A percentile compares a stretch with the other conserved stretches of the same genome.
These are phyloP conservation scores for Rehmannia glutinosa DNA, from an alignment of 257 asterid species.

Conservation along the genomic window DNA sequence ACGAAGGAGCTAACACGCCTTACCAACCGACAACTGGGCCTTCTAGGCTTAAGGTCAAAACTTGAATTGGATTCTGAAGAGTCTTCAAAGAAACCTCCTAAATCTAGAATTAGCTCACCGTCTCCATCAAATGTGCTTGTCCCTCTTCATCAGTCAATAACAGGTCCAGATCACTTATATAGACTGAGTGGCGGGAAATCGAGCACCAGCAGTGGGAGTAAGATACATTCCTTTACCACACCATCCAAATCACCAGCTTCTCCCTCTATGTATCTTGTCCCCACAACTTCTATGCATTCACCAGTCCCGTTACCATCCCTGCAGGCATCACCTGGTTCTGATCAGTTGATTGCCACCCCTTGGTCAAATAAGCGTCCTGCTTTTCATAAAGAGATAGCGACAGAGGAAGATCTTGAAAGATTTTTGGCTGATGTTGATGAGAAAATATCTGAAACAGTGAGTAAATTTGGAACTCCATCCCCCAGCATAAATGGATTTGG, in stretches of 20 bases:
- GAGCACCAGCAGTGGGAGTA: constrained; percentile 45
- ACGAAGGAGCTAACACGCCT: constrained; percentile 55
- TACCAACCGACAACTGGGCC: constrained; percentile 67
- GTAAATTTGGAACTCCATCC: constrained; percentile 77
- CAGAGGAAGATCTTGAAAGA: constrained; percentile 68
- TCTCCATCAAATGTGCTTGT: constrained; percentile 60
- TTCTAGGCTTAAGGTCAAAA: constrained; percentile 67
- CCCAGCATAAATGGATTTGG: constrained; percentile 66
- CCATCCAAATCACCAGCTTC: constrained; percentile 75
- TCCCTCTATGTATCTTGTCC: constrained; percentile 71
- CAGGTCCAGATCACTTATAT: constrained; percentile 39
- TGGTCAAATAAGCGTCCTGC: constrained; percentile 73
- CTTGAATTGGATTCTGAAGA: constrained; percentile 39
- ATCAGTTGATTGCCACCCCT: constrained; percentile 45
- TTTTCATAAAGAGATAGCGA: constrained; percentile 60
- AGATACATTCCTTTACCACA: constrained; percentile 44
- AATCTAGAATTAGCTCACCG: constrained; percentile 44
- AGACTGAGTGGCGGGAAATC: constrained; percentile 56
- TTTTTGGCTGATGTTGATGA: constrained; percentile 88
- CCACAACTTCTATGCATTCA: constrained; percentile 42
- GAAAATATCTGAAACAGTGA: constrained; percentile 67
- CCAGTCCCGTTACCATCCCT: constrained; percentile 53
- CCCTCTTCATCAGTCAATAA: constrained; percentile 72
- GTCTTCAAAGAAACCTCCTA: constrained; percentile 67
- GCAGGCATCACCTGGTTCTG: constrained; percentile 53